Base-by-base conservation (phyloP, 352 stramenopile genomes). In the Phytophthora tentaculata region DNA sequence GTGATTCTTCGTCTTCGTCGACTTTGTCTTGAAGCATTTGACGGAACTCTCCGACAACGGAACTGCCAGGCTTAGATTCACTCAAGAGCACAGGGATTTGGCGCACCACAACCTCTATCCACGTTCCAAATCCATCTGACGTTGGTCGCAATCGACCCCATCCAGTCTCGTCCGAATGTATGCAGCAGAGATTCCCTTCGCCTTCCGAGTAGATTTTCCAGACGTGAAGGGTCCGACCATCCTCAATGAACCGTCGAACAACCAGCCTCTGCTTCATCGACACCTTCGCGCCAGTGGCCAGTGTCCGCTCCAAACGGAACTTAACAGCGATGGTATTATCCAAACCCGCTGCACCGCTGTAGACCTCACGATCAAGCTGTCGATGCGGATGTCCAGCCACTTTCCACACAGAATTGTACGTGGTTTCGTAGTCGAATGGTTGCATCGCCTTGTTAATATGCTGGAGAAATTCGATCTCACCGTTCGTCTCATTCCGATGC, bases 171-270 rank as follows among this genome's bases (percentile, higher is more conserved):
- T 56, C 44, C 28, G 41, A 48, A 19, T 67, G 29, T 22, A 67
- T 44, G 3, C 60, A 51, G 5, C 41, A 26, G 19, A 61, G 39
- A 32, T 29, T 28, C 12, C 43, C 51, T 45, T 67, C 60, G 14
- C 41, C 60, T 61, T 59, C 41, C 26, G 44, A 35, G 16, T 56
- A 61, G 5, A 45, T 48, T 48, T 61, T 61, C 50, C 50, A 67
- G 12, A 41, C 23, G 10, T 48, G n/a, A 4, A 61, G 12, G 5
- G 47, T 19, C 45, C 24, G 35, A 10, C 32, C 39, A 4, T 54
- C 14, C 14, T 67, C 43, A 14, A 56, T 10, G 22, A 56, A 67
- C 8, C 51, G 50, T 10, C 60, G 41, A 32, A 16, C 22, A 8
- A 61, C 51, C 14, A 37, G n/a, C 29, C 51, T 24, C 51, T 67